Base-by-base conservation (phyloP, 1,139 yeast genomes). In the Citeromyces siamensis region DNA sequence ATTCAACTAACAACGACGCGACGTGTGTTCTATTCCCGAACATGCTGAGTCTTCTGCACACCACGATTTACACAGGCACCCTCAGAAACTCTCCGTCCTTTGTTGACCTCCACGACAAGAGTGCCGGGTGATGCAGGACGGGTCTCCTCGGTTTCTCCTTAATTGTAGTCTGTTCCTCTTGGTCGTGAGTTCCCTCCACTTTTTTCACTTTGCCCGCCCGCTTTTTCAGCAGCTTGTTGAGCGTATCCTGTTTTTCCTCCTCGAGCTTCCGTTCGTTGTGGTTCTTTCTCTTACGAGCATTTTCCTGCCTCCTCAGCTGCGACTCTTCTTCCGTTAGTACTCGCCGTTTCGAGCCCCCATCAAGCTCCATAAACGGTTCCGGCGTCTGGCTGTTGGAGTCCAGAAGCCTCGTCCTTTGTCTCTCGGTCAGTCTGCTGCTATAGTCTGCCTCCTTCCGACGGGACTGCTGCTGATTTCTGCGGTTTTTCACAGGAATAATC, bases 211-310 rank as follows among this genome's bases (percentile, higher is more conserved):
- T 75, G 23, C 68, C 69, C 31, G 95, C 95, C 43, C 95, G 67
- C 55, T 90, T 76, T 56, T 84, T 81, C 44, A 90, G 64, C 41
- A 90, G 62, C 52, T 83, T 84, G 55, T 86, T 88, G 44, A 90
- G 66, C 0, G 96, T 88, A 46, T 86, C 96, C 49, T 79, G 73
- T 55, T 90, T 90, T 55, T 90, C 98, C 55, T 85, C 96, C 51
- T 86, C 97, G 31, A 84, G 61, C 44, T 81, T 75, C 58, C 81
- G 79, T 49, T 79, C 88, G 45, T 81, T 79, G 50, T 86, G 70
- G 51, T 90, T 90, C 54, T 82, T 82, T 45, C 98, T 69, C 54
- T 88, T 74, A 47, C 98, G 71, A 0, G 96, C 90, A 50, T 75
- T 78, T 52, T 90, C 98, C 1, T 94, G 88, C 44, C 86, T 76